Evolutionary conservation across 1,139 yeast genomes (phyloP).

Genomic region (Saccharomyces hybrid): DNA sequence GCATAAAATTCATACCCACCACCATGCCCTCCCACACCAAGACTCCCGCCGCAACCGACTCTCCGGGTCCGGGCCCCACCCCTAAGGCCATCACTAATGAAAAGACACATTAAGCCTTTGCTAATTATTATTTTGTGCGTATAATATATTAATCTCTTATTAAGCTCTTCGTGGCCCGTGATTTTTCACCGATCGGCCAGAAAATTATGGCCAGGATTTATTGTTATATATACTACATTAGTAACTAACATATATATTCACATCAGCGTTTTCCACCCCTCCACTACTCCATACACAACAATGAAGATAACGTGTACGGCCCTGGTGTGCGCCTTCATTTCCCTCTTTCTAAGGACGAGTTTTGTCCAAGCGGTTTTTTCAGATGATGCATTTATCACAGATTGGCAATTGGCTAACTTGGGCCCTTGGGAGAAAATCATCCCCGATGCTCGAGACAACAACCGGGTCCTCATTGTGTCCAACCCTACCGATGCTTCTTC

Average conservation of each 20-base stretch:
- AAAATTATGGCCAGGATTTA: background rate
- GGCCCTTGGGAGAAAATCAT: background rate
- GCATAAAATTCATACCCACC: slow-evolving; percentile 32
- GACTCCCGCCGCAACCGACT: background rate
- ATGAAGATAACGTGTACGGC: background rate
- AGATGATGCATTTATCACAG: slow-evolving; percentile 31
- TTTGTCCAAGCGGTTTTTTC: slow-evolving; percentile 24
- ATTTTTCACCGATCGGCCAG: background rate
- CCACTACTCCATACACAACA: too few species aligned
- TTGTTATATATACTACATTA: background rate
- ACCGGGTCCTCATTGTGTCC: background rate
- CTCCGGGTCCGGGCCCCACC: background rate
- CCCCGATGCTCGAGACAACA: background rate
- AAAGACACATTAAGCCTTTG: background rate
- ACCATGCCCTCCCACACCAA: slow-evolving; percentile 4
- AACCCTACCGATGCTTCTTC: background rate
- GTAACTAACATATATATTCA: background rate
- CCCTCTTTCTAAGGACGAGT: background rate
- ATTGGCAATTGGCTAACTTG: slow-evolving; percentile 28
- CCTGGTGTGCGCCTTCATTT: background rate
- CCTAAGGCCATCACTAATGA: background rate
- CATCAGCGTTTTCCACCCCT: background rate
- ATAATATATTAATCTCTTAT: background rate
- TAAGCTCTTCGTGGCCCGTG: background rate
- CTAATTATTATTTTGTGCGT: background rate